Conservation (phyloP, 1,284 basidiomycete genomes). For the Cutaneotrichosporon mucoides region DNA sequence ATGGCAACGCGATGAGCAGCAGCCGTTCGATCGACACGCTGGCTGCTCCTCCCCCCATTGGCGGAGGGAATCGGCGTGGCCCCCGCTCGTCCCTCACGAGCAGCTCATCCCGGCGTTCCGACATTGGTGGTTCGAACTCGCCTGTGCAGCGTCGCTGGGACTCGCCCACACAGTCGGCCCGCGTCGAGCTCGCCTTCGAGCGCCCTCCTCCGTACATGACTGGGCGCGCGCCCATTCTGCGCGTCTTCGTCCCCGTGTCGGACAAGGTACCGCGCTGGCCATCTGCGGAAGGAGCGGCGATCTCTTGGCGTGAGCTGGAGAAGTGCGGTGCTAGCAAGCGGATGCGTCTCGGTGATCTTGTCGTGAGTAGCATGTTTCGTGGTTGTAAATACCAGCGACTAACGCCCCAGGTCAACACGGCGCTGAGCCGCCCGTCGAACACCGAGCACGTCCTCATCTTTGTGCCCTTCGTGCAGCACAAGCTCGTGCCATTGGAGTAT, state of each 20-base stretch:
- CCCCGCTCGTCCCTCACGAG: constrained; percentile 31
- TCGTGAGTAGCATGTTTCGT: constrained; percentile 26
- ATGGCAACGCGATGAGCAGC: constrained; percentile 9
- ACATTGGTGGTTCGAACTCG: constrained; percentile 19
- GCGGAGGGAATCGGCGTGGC: constrained; percentile 4
- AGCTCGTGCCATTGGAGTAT: constrained; percentile 47
- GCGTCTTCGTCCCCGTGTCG: constrained; percentile 47
- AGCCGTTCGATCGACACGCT: constrained; percentile 10
- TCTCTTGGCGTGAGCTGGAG: constrained; percentile 43
- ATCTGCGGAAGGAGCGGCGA: constrained; percentile 42
- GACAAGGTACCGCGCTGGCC: constrained; percentile 43
- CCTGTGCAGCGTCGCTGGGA: constrained; percentile 22
- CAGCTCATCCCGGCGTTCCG: constrained; percentile 25
- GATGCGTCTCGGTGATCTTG: constrained; percentile 45
- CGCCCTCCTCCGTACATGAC: constrained; percentile 41
- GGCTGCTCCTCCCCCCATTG: constrained; percentile 28
- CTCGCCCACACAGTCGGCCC: constrained; percentile 14
- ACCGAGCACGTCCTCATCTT: constrained; percentile 43
- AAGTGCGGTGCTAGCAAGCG: constrained; percentile 45
- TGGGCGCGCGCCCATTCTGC: constrained; percentile 44
- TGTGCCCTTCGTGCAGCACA: constrained; percentile 40
- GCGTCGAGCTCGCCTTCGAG: constrained; percentile 45
- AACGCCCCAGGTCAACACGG: constrained; percentile 36
- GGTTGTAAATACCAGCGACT: neutral
- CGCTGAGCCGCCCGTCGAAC: constrained; percentile 32